These are phyloP conservation scores for Uronychia binucleata DNA, from an alignment of 73 alveolate species.

Conservation along the genomic window DNA sequence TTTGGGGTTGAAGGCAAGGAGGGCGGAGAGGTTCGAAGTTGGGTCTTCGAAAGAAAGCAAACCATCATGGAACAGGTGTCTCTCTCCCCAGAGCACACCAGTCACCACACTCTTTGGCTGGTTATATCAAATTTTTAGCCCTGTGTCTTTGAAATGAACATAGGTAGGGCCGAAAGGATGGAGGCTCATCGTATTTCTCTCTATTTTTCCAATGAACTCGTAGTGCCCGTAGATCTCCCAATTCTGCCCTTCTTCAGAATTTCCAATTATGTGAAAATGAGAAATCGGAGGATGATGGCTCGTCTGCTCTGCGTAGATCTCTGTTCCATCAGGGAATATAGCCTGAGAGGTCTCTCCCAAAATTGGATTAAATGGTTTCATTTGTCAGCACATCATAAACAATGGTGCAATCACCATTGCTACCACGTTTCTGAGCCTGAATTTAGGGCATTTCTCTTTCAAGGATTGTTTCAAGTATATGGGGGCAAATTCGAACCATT, in stretches of 20 bases:
- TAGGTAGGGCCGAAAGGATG: conserved; percentile 64
- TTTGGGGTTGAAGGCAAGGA: conserved; percentile 21
- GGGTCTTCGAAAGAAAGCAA: conserved; percentile 42
- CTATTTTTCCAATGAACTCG: conserved; percentile 71
- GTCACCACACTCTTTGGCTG: conserved; percentile 23
- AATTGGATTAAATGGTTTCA: conserved; percentile 82
- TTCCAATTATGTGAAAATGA: conserved; percentile 40
- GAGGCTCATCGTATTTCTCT: conserved; percentile 53
- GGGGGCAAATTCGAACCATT: conserved; percentile 55
- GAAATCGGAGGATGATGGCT: conserved; percentile 78
- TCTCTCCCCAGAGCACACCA: conserved; percentile 64
- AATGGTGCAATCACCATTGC: conserved; percentile 67
- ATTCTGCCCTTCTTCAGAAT: conserved; percentile 47
- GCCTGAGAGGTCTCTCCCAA: conserved; percentile 84
- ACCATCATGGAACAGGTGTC: conserved; percentile 53
- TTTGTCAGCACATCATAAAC: conserved; percentile 16
- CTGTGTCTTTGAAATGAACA: conserved; percentile 55
- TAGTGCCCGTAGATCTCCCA: conserved; percentile 64
- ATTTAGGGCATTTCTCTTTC: conserved; percentile 47
- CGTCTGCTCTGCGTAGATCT: conserved; percentile 74
- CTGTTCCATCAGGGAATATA: conserved; percentile 52
- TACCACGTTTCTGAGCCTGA: conserved; percentile 59
- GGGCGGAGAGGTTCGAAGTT: conserved; percentile 50
- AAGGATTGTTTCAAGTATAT: conserved; percentile 58
- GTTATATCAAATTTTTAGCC: conserved; percentile 36